Base-by-base conservation (phyloP, 2,329 filamentous ascomycete species). In the Colletotrichum sp. region DNA sequence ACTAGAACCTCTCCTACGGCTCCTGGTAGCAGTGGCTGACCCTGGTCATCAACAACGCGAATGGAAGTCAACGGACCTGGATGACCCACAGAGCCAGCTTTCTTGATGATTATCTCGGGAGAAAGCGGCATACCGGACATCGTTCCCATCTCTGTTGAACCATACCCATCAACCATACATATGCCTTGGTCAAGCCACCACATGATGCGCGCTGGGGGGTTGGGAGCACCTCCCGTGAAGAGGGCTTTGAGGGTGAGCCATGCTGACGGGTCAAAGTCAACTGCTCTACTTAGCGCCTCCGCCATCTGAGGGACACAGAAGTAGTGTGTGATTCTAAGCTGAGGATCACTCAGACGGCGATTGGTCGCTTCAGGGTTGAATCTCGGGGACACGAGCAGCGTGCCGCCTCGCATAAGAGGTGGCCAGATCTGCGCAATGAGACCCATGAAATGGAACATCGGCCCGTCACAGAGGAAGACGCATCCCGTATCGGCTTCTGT, bases 281-380 rank as follows among this genome's bases (percentile, higher is more conserved):
- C n/a, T n/a, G 70, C 70, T 11, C 63, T 39, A 6, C 27, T 60
- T 11, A 76, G 64, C 16, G 74, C 74, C n/a, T 76, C 74, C 12
- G 74, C 70, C 74, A 76, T 76, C 59, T 76, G 74, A 6, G 74
- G 74, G 9, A 76, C 74, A 15, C 74, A 76, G n/a, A 76, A 76
- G 36, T 76, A 76, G 12, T 76, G 74, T 2, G 74, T 73, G 8
- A 76, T 19, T 8, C 28, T 32, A 22, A 76, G 44, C 3, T 19
- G 34, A 13, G 44, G 16, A 8, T 76, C 74, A 32, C 63, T 16
- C 2, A 76, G 74, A 1, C 74, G 70, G 19, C 22, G 27, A 25
- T 76, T 76, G 5, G 74, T 74, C 3, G 60, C 44, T 16, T 74
- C 64, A 8, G 74, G 59, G 28, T 27, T 68, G 64, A 76, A 76